Evolutionary conservation across 192 early-diverging fungal species (phyloP), one percentile per base, ranked within the genome.

Genomic region (Podila epigama): DNA sequence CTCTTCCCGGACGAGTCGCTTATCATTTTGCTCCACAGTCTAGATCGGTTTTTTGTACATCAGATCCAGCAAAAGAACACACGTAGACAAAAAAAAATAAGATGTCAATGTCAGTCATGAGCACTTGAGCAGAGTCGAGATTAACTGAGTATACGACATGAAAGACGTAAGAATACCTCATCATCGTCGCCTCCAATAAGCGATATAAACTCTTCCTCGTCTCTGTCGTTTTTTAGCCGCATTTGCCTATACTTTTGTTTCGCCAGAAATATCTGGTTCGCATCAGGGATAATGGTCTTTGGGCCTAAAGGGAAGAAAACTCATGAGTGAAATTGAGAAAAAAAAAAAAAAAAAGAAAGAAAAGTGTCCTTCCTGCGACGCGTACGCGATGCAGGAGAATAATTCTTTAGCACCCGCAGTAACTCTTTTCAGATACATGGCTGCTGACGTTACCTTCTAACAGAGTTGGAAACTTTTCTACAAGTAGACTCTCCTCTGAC

Each of bases 1-100:
- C 48, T 89, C 87, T 63, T 89, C 87, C 12, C 87, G 75, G 5
- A 87, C 71, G 18, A 89, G 56, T 25, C 87, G 75, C 8, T 82
- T 68, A 42, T 77, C 62, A 25, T 36, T 55, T 55, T 68, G 58
- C 11, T 77, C 73, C 15, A 58, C 29, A 32, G 68, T 42, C 73
- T 77, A 60, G 37, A 57, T n/a, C n/a, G n/a, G n/a, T n/a, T n/a
- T n/a, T n/a, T n/a, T n/a, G n/a, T n/a, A n/a, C n/a, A n/a, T n/a
- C n/a, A n/a, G n/a, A n/a, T n/a, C n/a, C n/a, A n/a, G n/a, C n/a
- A n/a, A n/a, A n/a, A n/a, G n/a, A n/a, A n/a, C n/a, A n/a, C n/a
- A n/a, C n/a, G n/a, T n/a, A n/a, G n/a, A n/a, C n/a, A n/a, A n/a
- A n/a, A n/a, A n/a, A n/a, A n/a, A n/a, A n/a, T n/a, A n/a, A n/a